Percentiles rank a stretch among this genome's conserved stretches.
Conservation (phyloP, 208 protist species). For the Trichomonas vaginalis region DNA sequence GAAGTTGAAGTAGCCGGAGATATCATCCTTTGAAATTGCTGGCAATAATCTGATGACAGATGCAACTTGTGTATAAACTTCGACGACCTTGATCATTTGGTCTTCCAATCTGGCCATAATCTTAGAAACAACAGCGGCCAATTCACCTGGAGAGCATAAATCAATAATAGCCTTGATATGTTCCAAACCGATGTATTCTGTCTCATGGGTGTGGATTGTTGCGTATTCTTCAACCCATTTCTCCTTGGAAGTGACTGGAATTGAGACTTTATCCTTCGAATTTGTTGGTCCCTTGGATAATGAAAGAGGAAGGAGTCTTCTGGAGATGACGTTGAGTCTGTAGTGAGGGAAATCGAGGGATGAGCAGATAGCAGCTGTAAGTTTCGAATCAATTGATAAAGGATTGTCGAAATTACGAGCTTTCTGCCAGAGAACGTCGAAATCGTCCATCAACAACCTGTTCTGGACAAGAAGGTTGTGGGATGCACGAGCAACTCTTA, state of each 20-base stretch:
- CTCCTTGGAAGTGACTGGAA: not conserved
- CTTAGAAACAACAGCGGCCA: not conserved
- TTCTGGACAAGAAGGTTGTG: not conserved
- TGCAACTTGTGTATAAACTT: not conserved
- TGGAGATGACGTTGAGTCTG: not conserved
- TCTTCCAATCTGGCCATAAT: not conserved
- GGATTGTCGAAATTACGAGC: not conserved
- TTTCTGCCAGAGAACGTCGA: not conserved
- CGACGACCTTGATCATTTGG: not conserved
- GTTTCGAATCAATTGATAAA: not conserved
- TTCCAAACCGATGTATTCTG: not conserved
- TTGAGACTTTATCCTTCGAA: not conserved
- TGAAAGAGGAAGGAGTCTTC: not conserved
- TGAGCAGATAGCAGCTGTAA: not conserved
- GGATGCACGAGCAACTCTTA: not conserved
- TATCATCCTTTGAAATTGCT: not conserved
- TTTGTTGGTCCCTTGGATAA: not conserved
- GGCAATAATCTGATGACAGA: not conserved
- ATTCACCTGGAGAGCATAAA: not conserved
- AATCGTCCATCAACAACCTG: not conserved
- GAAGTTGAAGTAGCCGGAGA: not conserved
- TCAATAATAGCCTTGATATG: not conserved
- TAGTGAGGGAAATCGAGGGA: not conserved
- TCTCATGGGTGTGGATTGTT: not conserved
- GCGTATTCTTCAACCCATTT: not conserved